Evolutionary conservation across 345 rosid species (phyloP).

Genomic region (Heritiera littoralis): DNA sequence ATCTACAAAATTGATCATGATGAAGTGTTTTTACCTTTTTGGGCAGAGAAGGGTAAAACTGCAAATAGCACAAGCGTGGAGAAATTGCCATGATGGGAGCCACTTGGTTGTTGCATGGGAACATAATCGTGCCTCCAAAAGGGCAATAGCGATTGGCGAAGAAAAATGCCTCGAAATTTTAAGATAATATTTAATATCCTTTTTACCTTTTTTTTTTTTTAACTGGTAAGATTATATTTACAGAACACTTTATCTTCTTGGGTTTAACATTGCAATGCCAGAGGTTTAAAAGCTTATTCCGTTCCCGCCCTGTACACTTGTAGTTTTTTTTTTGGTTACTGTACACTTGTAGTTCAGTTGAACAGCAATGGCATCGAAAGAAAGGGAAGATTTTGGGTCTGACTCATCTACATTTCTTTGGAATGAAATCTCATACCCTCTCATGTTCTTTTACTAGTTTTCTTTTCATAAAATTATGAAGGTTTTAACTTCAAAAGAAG

Average conservation of each 20-base stretch:
- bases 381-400: neutral
- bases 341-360: neutral
- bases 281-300: neutral
- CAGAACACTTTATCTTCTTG: neutral
- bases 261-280: neutral
- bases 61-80: constrained; percentile 44
- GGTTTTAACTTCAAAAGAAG: no score
- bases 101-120: constrained; percentile 49
- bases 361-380: neutral
- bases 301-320: neutral
- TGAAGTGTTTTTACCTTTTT: constrained; percentile 33
- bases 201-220: neutral
- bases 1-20: constrained; percentile 23
- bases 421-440: no score
- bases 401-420: neutral
- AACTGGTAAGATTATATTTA: no score
- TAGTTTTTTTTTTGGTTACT: no score
- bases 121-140: constrained; percentile 53
- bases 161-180: constrained; percentile 8
- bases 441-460: no score
- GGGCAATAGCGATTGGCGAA: neutral
- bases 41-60: constrained; percentile 27
- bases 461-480: no score
- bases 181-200: neutral
- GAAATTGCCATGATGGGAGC: constrained; percentile 47